A percentile compares a stretch with the other conserved stretches of the same genome.
Conservation (phyloP, 345 rosid species). For the Bretschneidera sinensis region DNA sequence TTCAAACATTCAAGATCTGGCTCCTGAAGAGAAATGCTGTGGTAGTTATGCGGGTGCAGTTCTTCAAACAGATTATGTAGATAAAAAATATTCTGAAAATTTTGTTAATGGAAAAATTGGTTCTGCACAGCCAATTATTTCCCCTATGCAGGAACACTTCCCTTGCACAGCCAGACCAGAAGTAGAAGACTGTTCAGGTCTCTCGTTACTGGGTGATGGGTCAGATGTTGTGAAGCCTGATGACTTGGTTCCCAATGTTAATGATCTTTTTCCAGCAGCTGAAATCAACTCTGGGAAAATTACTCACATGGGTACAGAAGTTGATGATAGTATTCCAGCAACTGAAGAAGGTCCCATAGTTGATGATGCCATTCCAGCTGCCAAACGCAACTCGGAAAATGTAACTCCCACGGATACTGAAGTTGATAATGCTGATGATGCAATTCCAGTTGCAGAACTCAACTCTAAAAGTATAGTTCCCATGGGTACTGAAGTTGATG, state of each 20-base stretch:
- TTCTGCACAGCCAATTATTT: conserved; percentile 19
- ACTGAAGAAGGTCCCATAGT: conserved; percentile 25
- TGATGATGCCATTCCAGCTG: conserved; percentile 24
- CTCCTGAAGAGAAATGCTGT: conserved; percentile 31
- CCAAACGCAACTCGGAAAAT: conserved; percentile 12
- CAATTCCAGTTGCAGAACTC: conserved; percentile 5
- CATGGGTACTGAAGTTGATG: conserved; percentile 30
- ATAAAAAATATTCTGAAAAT: conserved; percentile 26
- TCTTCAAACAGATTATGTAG: conserved; percentile 25
- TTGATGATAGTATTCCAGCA: conserved; percentile 23
- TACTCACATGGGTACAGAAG: conserved; percentile 23
- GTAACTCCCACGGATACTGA: conserved; percentile 13
- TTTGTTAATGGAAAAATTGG: conserved; percentile 18
- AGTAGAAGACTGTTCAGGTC: conserved; percentile 24
- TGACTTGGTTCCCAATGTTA: conserved; percentile 30
- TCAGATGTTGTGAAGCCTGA: conserved; percentile 19
- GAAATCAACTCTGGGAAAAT: conserved; percentile 11
- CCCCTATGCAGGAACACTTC: conserved; percentile 25
- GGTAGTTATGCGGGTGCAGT: conserved; percentile 22
- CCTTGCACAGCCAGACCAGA: conserved; percentile 24
- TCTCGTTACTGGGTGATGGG: conserved; percentile 11
- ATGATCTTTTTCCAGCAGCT: conserved; percentile 25
- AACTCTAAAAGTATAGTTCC: conserved; percentile 9
- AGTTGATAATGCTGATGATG: conserved; percentile 10
- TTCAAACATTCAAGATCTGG: conserved; percentile 23